Evolutionary conservation across 1,284 basidiomycete species (phyloP), one percentile per base, ranked within the genome.

Genomic region (Irpex sp.): DNA sequence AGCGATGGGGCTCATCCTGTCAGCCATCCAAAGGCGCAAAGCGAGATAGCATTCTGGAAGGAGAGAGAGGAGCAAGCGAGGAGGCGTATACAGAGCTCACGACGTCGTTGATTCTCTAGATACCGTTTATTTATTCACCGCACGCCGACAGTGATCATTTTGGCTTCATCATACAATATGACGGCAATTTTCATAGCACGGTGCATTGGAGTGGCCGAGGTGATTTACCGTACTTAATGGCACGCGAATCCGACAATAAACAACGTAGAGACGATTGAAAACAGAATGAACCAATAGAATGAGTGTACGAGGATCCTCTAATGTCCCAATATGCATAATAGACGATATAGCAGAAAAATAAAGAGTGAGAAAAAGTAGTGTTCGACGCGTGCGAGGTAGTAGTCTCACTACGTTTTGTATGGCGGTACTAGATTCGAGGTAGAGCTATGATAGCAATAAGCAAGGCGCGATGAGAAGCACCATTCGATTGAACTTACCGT

Each of bases 41-140:
- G 76, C 59, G 86, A 88, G 70, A 76, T 86, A 6, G 79, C 80
- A 2, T 86, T 82, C 69, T 88, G 85, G 78, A 74, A 83, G 33
- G 83, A 86, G 63, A 77, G 82, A 56, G 84, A 85, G 66, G 84
- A 86, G 65, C 81, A 84, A 66, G 81, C 82, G 15, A 75, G 83
- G 53, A 74, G 82, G 36, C 71, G 81, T 50, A 79, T 83, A 21
- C 69, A 68, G 1, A 74, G 72, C 13, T 70, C 73, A 31, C 61
- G 64, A 31, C 66, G 68, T 36, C 67, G 66, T 33, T 60, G 69
- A 33, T 69, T 59, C 57, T 50, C 31, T 13, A 56, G 11, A 53
- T 5, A n/a, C 13, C 13, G 15, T 37, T 6, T 33, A 33, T 33
- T 33, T 6, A 33, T 33, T 33, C 31, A 33, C 31, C 1, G 3